These are phyloP conservation scores for Xylaria cubensis DNA, from an alignment of 495 filamentous ascomycete species.

Conservation along the genomic window DNA sequence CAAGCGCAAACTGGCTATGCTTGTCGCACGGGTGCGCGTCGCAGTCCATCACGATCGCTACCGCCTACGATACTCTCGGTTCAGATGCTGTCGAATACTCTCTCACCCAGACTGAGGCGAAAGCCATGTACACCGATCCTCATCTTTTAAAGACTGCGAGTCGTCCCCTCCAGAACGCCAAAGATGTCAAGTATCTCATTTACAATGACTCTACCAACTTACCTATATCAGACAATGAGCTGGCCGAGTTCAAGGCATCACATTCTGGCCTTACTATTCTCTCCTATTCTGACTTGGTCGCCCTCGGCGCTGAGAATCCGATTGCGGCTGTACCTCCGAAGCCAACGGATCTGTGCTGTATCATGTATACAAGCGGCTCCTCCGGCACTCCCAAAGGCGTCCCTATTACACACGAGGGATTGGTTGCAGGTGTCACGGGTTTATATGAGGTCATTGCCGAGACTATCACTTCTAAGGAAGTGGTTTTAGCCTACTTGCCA, in stretches of 20 bases:
- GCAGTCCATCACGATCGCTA: constrained; percentile 70
- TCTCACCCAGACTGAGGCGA: constrained; percentile 63
- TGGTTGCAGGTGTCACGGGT: constrained; percentile 68
- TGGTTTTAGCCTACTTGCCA: constrained; percentile 81
- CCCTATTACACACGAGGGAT: constrained; percentile 75
- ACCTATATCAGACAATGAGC: constrained; percentile 47
- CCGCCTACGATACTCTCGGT: constrained; percentile 71
- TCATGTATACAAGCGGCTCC: constrained; percentile 96
- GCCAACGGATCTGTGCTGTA: constrained; percentile 77
- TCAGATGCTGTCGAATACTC: constrained; percentile 67
- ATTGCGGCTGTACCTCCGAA: constrained; percentile 68
- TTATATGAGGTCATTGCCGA: constrained; percentile 50
- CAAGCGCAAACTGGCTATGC: constrained; percentile 59
- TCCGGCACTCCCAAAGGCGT: constrained; percentile 92
- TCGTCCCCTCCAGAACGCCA: constrained; percentile 50
- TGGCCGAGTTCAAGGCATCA: constrained; percentile 50
- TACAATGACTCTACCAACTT: constrained; percentile 52
- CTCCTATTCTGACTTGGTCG: constrained; percentile 52
- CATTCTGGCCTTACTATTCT: constrained; percentile 50
- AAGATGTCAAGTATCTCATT: constrained; percentile 50
- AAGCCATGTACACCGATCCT: constrained; percentile 67
- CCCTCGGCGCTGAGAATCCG: constrained; percentile 70
- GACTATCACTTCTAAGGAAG: constrained; percentile 61
- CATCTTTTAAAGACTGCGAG: constrained; percentile 59
- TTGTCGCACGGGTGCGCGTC: constrained; percentile 58